Base-by-base conservation (phyloP, 805 yeast genomes). In the Ascoidea tarda region DNA sequence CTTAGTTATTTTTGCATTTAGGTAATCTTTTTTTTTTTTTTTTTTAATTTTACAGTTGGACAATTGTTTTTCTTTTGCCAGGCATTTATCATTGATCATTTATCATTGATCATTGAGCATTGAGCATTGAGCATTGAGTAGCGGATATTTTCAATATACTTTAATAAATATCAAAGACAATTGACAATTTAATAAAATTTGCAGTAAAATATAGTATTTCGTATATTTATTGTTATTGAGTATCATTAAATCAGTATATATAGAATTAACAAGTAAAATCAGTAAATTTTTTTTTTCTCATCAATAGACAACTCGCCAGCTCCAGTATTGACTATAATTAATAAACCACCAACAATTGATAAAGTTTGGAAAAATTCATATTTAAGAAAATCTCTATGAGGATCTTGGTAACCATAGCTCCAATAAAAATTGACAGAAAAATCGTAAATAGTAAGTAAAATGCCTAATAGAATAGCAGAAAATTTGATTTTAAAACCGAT, bases 301-400 rank as follows among this genome's bases (percentile, higher is more conserved):
- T 91, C 99, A 54, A 91, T 71, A 32, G 96, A 86, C 58, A 91
- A 75, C 60, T 86, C 90, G 50, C 99, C 99, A 33, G 98, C 98
- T 57, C 99, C 99, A 4, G 96, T 87, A 69, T 86, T 88, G 55
- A 87, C 96, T 56, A 93, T 87, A 59, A 93, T 72, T 56, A 91
- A 70, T 57, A 91, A 77, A 1, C 98, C 99, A 54, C 99, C 99
- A 50, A 91, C 90, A 65, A 91, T 91, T 54, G 95, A 84, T 64
- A 91, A 74, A 46, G 96, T 88, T 72, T 93, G 99, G 77, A 85
- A 91, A 67, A 86, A 87, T 69, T 90, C 98, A 67, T 90, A 93
- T 68, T 86, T 86, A 66, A 88, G 70, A 68, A 81, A 86, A 69
- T 91, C 99, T 63, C 96, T 81, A 68, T 82, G 79, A 42, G 91